phyloP scores from a whole-genome alignment of 495 filamentous ascomycete genomes.

The Penicillium arizonense region DNA sequence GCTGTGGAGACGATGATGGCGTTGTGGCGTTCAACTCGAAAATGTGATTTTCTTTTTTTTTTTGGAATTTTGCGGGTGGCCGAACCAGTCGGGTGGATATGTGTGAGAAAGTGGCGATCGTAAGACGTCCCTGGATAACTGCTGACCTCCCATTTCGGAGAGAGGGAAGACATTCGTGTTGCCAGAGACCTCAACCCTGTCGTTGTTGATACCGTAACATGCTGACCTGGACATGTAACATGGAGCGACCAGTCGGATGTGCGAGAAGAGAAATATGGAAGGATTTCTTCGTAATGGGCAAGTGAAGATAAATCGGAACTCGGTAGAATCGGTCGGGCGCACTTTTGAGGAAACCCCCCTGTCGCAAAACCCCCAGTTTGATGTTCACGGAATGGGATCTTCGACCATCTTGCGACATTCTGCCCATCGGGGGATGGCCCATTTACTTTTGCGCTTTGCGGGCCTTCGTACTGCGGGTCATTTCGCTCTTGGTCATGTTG shows the following conservation, averaged over 20 bases:
- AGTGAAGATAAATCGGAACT: slow-evolving; percentile 3
- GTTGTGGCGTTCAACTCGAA: slow-evolving; percentile 10
- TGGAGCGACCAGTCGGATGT: not conserved
- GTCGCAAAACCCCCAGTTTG: slow-evolving; percentile 7
- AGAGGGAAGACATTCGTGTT: not conserved
- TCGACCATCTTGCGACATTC: slow-evolving; percentile 5
- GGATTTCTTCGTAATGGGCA: not conserved
- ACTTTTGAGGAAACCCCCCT: slow-evolving; percentile 3
- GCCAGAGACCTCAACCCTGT: not conserved
- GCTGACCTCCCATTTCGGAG: slow-evolving; percentile 5
- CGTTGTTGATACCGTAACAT: slow-evolving; percentile 1
- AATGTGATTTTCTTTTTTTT: not conserved
- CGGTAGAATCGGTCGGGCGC: not conserved
- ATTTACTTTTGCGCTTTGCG: slow-evolving; percentile 46
- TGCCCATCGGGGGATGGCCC: not conserved
- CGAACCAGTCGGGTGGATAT: slow-evolving; percentile 24
- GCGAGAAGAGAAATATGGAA: slow-evolving; percentile 2
- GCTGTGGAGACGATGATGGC: slow-evolving; percentile 13
- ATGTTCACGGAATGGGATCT: slow-evolving; percentile 3
- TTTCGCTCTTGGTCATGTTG: slow-evolving; percentile 52
- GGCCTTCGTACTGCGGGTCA: slow-evolving; percentile 43
- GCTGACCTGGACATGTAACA: not conserved
- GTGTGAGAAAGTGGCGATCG: slow-evolving; percentile 15
- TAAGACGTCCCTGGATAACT: not conserved
- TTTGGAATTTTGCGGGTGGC: slow-evolving; percentile 5